These are phyloP conservation scores for Fusarium palustre DNA, from an alignment of 2,329 filamentous ascomycete species.

Conservation along the genomic window DNA sequence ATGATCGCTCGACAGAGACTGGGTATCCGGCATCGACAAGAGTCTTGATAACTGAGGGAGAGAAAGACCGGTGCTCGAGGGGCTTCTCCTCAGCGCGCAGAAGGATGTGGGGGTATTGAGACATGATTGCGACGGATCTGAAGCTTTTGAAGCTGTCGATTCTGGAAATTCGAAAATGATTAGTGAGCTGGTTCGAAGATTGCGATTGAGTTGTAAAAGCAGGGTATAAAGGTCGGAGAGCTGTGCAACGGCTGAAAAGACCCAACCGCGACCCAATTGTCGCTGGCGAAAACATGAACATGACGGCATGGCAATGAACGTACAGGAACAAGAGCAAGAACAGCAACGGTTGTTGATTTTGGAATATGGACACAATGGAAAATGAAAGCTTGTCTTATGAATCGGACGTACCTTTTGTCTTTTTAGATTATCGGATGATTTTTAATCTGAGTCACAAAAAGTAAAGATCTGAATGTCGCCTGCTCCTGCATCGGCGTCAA, in stretches of 20 bases:
- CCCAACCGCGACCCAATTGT: slow-evolving; percentile 9
- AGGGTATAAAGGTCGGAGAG: slow-evolving; percentile 1
- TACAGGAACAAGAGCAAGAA: background rate
- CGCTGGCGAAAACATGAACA: background rate
- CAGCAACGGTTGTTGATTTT: background rate
- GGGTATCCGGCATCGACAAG: slow-evolving; percentile 77
- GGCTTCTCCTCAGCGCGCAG: slow-evolving; percentile 71
- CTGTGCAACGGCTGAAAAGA: slow-evolving; percentile 10
- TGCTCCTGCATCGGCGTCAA: slow-evolving; percentile 35
- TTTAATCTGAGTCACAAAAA: slow-evolving; percentile 42
- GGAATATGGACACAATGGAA: background rate
- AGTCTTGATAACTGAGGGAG: slow-evolving; percentile 59
- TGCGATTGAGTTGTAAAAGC: background rate
- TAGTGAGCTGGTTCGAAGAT: slow-evolving; percentile 9
- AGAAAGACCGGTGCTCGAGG: slow-evolving; percentile 54
- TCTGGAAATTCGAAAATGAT: slow-evolving; percentile 8
- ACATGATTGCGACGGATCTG: slow-evolving; percentile 41
- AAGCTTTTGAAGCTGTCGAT: slow-evolving; percentile 15
- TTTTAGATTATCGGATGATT: slow-evolving; percentile 10
- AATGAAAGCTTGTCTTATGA: slow-evolving; percentile 4
- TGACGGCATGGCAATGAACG: background rate
- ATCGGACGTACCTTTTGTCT: slow-evolving; percentile 8
- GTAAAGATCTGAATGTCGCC: slow-evolving; percentile 16
- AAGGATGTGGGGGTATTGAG: slow-evolving; percentile 56
- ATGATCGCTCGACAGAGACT: slow-evolving; percentile 72